Evolutionary conservation across 306 rosid genomes (phyloP).

Genomic region (Casuarina cunninghamiana): DNA sequence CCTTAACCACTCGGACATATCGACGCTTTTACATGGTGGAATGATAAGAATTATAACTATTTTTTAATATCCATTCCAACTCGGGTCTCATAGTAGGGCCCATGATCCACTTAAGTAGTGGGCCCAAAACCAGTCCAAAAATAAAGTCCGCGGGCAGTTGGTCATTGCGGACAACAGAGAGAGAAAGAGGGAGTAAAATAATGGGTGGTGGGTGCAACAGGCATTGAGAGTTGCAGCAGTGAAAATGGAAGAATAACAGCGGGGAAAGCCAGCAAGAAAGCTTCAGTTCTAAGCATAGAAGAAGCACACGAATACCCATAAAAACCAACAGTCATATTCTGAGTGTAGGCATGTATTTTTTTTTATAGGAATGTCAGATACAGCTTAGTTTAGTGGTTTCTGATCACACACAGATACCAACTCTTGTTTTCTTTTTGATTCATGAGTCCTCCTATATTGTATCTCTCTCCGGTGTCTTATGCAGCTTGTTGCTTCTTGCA

Average conservation of each 20-base stretch:
- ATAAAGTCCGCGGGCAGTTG: slow-evolving; percentile 19
- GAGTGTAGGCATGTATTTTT: neutral
- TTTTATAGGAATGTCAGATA: slow-evolving; percentile 55
- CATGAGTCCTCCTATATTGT: slow-evolving; percentile 35
- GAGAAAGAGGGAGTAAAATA: slow-evolving; percentile 19
- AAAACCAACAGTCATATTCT: slow-evolving; percentile 23
- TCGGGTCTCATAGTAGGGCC: too few species aligned
- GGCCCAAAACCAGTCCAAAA: neutral
- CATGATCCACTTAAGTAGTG: neutral
- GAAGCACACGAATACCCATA: slow-evolving; percentile 6
- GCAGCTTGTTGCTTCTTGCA: slow-evolving; percentile 46
- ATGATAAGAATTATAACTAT: too few species aligned
- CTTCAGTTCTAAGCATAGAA: slow-evolving; percentile 37
- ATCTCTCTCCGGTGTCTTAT: slow-evolving; percentile 53
- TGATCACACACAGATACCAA: slow-evolving; percentile 4
- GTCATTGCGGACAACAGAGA: slow-evolving; percentile 24
- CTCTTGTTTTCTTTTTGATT: slow-evolving; percentile 11
- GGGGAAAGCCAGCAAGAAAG: slow-evolving; percentile 37
- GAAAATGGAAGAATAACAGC: slow-evolving; percentile 26
- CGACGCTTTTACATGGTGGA: neutral
- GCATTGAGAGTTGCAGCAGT: slow-evolving; percentile 33
- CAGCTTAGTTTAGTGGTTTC: slow-evolving; percentile 31
- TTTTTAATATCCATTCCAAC: too few species aligned
- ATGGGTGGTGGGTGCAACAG: slow-evolving; percentile 29
- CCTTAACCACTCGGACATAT: slow-evolving; percentile 50